Conservation (phyloP, 768 basidiomycete genomes). For the Boletales sp. region DNA sequence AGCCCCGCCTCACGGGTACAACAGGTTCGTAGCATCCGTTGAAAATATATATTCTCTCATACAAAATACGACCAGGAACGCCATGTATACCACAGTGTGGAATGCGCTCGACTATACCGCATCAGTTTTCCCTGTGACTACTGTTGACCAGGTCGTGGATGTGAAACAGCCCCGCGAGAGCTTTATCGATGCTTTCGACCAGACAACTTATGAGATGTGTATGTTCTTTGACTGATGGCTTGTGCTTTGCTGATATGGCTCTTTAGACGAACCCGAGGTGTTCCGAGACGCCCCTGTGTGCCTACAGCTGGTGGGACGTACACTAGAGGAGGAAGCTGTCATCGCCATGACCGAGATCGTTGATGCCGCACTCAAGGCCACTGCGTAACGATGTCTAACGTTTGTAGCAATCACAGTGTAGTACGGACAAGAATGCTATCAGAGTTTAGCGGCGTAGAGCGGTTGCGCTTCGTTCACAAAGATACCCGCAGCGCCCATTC, state of each 20-base stretch:
- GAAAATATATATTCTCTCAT: background rate
- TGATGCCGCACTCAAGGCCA: slow-evolving; percentile 45
- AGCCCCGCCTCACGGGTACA: slow-evolving; percentile 62
- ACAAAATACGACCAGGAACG: slow-evolving; percentile 31
- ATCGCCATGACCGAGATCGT: slow-evolving; percentile 68
- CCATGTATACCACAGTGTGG: slow-evolving; percentile 57
- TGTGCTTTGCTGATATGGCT: slow-evolving; percentile 1
- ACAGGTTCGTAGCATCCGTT: slow-evolving; percentile 36
- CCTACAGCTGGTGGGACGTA: slow-evolving; percentile 65
- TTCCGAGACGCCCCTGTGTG: slow-evolving; percentile 59
- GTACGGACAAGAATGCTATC: background rate
- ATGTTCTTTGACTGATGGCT: slow-evolving; percentile 20
- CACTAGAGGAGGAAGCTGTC: slow-evolving; percentile 73
- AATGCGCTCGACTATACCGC: slow-evolving; percentile 65
- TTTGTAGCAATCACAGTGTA: too few species aligned
- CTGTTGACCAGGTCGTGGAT: slow-evolving; percentile 54
- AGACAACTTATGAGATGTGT: slow-evolving; percentile 52
- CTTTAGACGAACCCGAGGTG: slow-evolving; percentile 51
- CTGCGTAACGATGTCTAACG: too few species aligned
- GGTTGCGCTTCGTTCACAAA: slow-evolving; percentile 64
- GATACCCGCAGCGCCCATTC: slow-evolving; percentile 84
- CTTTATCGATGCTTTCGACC: slow-evolving; percentile 51
- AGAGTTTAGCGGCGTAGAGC: slow-evolving; percentile 23
- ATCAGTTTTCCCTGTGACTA: slow-evolving; percentile 60
- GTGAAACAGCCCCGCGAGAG: slow-evolving; percentile 37